These are phyloP conservation scores for Ogataea nonfermentans DNA, from an alignment of 805 yeast species.

Conservation along the genomic window DNA sequence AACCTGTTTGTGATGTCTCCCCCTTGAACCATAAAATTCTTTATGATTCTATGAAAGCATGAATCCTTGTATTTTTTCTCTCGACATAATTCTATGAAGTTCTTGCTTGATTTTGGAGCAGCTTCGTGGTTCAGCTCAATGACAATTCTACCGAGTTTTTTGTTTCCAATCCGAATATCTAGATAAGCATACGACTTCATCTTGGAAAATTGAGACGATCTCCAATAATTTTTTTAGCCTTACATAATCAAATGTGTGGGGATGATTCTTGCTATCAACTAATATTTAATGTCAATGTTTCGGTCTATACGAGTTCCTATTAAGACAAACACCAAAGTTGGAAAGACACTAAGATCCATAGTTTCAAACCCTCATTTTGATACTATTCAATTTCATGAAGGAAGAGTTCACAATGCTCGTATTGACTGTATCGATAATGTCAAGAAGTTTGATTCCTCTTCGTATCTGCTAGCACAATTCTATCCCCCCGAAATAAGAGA, in stretches of 20 bases:
- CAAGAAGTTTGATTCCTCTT: slow-evolving; percentile 55
- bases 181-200: slow-evolving; percentile 37
- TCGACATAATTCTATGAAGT: slow-evolving; percentile 48
- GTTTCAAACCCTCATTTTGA: background rate
- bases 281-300: no score
- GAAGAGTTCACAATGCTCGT: slow-evolving; percentile 32
- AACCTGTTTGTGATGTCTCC: slow-evolving; percentile 51
- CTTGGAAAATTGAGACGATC: background rate
- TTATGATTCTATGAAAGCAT: slow-evolving; percentile 60
- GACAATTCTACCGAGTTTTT: slow-evolving; percentile 58
- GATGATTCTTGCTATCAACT: no score
- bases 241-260: no score
- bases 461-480: slow-evolving; percentile 64
- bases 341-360: background rate
- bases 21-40: slow-evolving; percentile 68
- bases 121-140: slow-evolving; percentile 44
- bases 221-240: background rate
- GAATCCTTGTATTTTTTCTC: slow-evolving; percentile 43
- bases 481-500: slow-evolving; percentile 64
- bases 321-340: no score
- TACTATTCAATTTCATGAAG: background rate
- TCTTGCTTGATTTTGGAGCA: slow-evolving; percentile 58
- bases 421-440: slow-evolving; percentile 47
- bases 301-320: no score
- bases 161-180: slow-evolving; percentile 49